Base-by-base conservation (phyloP, 768 basidiomycete genomes). In the Jaapia argillacea region DNA sequence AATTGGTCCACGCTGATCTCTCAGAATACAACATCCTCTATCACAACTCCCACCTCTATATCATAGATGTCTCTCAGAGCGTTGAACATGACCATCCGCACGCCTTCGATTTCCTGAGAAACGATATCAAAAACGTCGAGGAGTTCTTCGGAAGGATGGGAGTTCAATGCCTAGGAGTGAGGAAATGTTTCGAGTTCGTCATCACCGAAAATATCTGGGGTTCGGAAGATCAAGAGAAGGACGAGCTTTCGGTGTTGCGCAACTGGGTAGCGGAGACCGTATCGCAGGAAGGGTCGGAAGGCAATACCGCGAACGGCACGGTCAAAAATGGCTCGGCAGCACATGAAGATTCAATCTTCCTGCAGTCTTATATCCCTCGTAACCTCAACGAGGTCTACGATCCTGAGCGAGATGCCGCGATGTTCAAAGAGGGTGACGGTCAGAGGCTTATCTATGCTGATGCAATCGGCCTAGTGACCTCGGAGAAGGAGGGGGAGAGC, bases 11-110 rank as follows among this genome's bases (percentile, higher is more conserved):
- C 55, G 96, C 94, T 40, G 96, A 99, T 70, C 73, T 99, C 42
- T 92, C 88, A 43, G 96, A 99, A 60, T 99, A 99, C 74, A 99
- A 99, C 59, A 81, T 99, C 53, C 74, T 99, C 56, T 94, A 79
- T 55, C 85, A 90, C 62, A 67, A 77, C 39, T 70, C 64, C 1
- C 88, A 90, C 54, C 72, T 96, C 14, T 91, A 77, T 62, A 83
- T 98, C 53, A 98, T 99, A 64, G 96, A 99, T 60, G 96, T 99
- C 46, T 96, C 93, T 1, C 96, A 99, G 59, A 93, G 90, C 49
- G 93, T 99, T 26, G 96, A 99, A 54, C 93, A 97, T 57, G 94
- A 98, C 61, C 96, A 99, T 54, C 96, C 94, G 0, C 72, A 84
- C 23, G 90, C 96, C 0, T 97, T 92, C 58, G 94, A 99, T 61